Evolutionary conservation across 2,329 filamentous ascomycete species (phyloP).

Genomic region (Didymella pomorum): DNA sequence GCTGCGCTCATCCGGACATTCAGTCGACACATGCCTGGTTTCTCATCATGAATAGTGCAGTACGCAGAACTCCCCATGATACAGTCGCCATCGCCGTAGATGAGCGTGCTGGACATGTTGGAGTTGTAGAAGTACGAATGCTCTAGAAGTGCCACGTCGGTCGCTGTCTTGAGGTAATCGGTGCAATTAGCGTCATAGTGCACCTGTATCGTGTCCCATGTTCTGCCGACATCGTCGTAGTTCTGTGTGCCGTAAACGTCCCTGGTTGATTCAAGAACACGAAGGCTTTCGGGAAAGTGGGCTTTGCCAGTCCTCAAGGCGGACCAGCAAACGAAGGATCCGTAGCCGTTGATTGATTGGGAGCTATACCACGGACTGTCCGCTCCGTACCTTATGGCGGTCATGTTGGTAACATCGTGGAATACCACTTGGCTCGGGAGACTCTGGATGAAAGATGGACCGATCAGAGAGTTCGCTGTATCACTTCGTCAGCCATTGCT

Average conservation of each 20-base stretch:
- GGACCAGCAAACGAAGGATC: conserved; percentile 31
- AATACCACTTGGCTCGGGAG: conserved; percentile 25
- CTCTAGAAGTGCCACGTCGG: conserved; percentile 22
- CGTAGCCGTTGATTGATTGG: not conserved
- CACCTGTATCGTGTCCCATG: conserved; percentile 26
- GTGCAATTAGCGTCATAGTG: conserved; percentile 30
- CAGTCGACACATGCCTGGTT: conserved; percentile 31
- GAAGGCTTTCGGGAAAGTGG: conserved; percentile 23
- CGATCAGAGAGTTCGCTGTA: conserved; percentile 39
- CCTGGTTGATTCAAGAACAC: not conserved
- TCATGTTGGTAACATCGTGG: conserved; percentile 16
- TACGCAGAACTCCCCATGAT: conserved; percentile 17
- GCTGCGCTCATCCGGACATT: conserved; percentile 45
- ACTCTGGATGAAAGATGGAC: conserved; percentile 30
- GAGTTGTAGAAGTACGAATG: not conserved
- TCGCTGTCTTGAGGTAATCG: conserved; percentile 18
- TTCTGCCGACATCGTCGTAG: conserved; percentile 10
- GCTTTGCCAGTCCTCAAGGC: conserved; percentile 33
- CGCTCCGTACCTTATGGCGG: not conserved
- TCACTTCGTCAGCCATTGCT: not conserved
- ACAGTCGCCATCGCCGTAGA: conserved; percentile 26
- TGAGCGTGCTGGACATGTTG: not conserved
- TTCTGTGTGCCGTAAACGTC: conserved; percentile 1
- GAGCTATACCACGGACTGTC: not conserved
- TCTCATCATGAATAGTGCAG: conserved; percentile 21